These are phyloP conservation scores for Echinochloa phyllopogon DNA, from an alignment of 176 grass and related monocot genomes.

Conservation along the genomic window DNA sequence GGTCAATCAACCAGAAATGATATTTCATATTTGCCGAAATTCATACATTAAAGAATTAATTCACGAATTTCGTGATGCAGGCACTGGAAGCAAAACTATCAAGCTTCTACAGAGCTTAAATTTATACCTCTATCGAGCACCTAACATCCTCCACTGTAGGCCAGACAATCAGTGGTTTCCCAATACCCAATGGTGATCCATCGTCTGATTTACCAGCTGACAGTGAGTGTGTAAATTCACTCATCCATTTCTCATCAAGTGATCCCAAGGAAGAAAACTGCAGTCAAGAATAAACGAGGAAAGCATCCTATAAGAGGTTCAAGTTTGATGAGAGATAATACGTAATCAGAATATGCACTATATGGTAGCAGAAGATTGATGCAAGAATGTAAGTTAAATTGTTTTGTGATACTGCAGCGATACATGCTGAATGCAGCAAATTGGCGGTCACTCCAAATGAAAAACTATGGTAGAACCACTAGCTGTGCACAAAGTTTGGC, in stretches of 20 bases:
- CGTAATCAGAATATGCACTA: not conserved
- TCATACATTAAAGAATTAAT: not conserved
- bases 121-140: constrained; percentile 88
- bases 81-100: not conserved
- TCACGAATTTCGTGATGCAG: not conserved
- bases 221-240: constrained; percentile 72
- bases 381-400: constrained; percentile 2
- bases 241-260: constrained; percentile 96
- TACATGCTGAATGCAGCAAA: not conserved
- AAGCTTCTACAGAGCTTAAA: constrained; percentile 31
- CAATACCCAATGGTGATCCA: constrained; percentile 64
- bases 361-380: not conserved
- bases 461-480: not conserved
- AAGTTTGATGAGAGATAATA: not conserved
- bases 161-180: constrained; percentile 87
- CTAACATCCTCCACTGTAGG: constrained; percentile 96
- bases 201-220: constrained; percentile 82
- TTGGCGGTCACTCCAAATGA: not conserved
- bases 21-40: not conserved
- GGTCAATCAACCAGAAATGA: not conserved
- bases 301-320: constrained; percentile 5
- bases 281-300: constrained; percentile 31
- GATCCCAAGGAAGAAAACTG: constrained; percentile 97
- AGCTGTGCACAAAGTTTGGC: not conserved
- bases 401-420: not conserved